Conservation (phyloP, 2,329 filamentous ascomycete genomes). For the Plenodomus biglobosus region DNA sequence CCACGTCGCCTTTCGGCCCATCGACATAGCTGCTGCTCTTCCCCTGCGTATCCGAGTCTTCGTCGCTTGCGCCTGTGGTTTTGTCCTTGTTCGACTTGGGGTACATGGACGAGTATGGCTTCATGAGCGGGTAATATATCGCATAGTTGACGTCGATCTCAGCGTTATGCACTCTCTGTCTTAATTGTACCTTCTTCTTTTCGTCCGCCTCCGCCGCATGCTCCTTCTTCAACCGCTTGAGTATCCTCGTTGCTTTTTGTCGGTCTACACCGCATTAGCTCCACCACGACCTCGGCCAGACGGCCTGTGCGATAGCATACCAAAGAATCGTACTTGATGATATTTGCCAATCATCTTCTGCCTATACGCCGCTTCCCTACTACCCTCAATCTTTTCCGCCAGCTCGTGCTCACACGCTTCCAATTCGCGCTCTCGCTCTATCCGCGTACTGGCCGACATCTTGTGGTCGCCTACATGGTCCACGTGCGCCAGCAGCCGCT, state of each 20-base stretch:
- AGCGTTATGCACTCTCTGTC: constrained; percentile 64
- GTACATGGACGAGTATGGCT: constrained; percentile 67
- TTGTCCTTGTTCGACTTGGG: constrained; percentile 32
- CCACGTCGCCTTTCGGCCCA: constrained; percentile 52
- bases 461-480: constrained; percentile 49
- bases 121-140: constrained; percentile 68
- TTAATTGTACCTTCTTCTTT: constrained; percentile 54
- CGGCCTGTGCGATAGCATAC: constrained; percentile 50
- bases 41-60: constrained; percentile 28
- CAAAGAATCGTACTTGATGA: constrained; percentile 83
- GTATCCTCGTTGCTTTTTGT: constrained; percentile 68
- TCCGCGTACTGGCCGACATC: constrained; percentile 67
- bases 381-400: constrained; percentile 42
- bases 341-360: constrained; percentile 75
- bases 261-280: constrained; percentile 55
- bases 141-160: constrained; percentile 78
- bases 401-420: constrained; percentile 67
- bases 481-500: constrained; percentile 63
- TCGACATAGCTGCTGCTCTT: constrained; percentile 39
- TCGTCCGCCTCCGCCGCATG: constrained; percentile 55
- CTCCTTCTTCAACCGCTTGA: constrained; percentile 65
- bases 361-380: constrained; percentile 62
- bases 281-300: not conserved
- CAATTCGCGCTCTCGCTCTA: constrained; percentile 72
- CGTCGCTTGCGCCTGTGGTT: constrained; percentile 23